Conservation (phyloP, 345 rosid genomes). For the Sisymbrium irio region DNA sequence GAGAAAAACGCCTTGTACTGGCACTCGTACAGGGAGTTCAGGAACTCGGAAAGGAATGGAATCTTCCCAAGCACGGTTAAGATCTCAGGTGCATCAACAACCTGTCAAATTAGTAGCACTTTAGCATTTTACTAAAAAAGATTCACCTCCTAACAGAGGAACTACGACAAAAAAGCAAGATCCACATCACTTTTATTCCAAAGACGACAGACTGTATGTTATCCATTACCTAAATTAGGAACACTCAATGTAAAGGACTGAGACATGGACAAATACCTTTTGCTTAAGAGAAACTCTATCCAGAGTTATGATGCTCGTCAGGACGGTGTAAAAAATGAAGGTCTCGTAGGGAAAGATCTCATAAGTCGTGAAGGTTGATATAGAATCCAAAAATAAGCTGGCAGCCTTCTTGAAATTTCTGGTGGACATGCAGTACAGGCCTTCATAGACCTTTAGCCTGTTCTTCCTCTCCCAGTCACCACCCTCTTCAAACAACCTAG, state of each 20-base stretch:
- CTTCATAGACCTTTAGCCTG: conserved; percentile 94
- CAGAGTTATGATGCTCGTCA: conserved; percentile 88
- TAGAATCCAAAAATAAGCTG: conserved; percentile 83
- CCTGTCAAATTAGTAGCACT: conserved; percentile 46
- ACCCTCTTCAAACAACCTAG: conserved; percentile 98
- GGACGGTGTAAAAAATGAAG: conserved; percentile 93
- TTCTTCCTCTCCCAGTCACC: conserved; percentile 99
- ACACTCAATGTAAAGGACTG: background rate
- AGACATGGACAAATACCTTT: conserved; percentile 51
- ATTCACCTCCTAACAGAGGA: background rate
- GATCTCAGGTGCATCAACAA: conserved; percentile 99
- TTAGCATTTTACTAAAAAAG: background rate
- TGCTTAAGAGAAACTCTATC: conserved; percentile 97
- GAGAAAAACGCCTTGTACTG: conserved; percentile 89
- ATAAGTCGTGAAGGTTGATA: conserved; percentile 96
- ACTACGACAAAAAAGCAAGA: background rate
- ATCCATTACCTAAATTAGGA: background rate
- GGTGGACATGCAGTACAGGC: conserved; percentile 88
- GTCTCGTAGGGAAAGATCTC: conserved; percentile 95
- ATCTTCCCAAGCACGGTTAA: conserved; percentile 95
- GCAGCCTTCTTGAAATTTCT: conserved; percentile 92
- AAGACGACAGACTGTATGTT: background rate
- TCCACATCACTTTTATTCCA: background rate
- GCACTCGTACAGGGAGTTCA: conserved; percentile 90
- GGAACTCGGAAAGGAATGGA: conserved; percentile 80